Base-by-base conservation (phyloP, 2,329 filamentous ascomycete genomes). In the Colletotrichum sp. region DNA sequence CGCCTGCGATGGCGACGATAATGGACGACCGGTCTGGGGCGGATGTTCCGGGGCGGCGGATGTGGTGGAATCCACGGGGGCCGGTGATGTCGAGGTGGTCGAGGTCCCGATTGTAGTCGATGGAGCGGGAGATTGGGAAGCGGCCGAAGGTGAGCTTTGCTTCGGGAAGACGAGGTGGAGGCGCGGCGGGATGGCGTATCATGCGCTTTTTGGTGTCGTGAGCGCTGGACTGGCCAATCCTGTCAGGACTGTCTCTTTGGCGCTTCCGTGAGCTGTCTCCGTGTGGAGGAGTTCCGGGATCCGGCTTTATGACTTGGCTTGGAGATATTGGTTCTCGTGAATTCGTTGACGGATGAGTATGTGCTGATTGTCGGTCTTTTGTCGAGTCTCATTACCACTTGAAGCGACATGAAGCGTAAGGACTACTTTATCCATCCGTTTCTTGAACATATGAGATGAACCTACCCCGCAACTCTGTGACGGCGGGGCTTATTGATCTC, bases 301-400 rank as follows among this genome's bases (percentile, higher is more conserved):
- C n/a, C n/a, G 43, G 12, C n/a, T 52, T 52, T 7, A 24, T 52
- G n/a, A 52, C 43, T 21, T 24, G 43, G n/a, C n/a, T 52, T 7
- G 43, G 6, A 24, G 43, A 52, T 12, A 21, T 13, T 52, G 43
- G 43, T 13, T 21, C n/a, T 52, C 43, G 43, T 52, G n/a, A 21
- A 2, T 52, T 13, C 4, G n/a, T 21, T 21, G 12, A 21, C 43
- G 6, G n/a, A 21, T 13, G 43, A 24, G 6, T 4, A 21, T 13
- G 43, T 52, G 43, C 43, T 21, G 43, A 52, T 52, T 2, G 10
- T 13, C 12, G 4, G 4, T 52, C n/a, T 3, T 2, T 24, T 52
- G 0, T 6, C 38, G 5, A 12, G 3, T 21, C 43, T 52, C n/a
- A 7, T 4, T 1, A 13, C 12, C 43, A 52, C 5, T 2, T 13